Percentiles rank a stretch among this genome's conserved stretches.
These are phyloP conservation scores for Cercospora sesami DNA, from an alignment of 2,329 filamentous ascomycete genomes.

Conservation along the genomic window DNA sequence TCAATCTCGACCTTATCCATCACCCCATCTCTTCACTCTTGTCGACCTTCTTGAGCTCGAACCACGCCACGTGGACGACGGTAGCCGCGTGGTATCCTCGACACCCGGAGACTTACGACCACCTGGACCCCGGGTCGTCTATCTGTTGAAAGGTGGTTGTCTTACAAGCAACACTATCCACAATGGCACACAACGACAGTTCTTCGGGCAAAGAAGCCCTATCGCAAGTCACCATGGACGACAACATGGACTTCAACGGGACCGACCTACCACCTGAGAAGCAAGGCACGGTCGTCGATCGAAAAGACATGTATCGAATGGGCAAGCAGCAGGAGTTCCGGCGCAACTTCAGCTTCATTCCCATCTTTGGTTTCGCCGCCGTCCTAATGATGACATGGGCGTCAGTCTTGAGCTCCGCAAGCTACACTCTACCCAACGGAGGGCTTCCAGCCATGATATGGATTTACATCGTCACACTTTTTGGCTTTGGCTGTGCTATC, in stretches of 20 bases:
- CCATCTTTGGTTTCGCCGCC: conserved; percentile 32
- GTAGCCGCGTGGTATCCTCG: background rate
- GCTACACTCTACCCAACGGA: conserved; percentile 32
- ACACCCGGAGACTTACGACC: background rate
- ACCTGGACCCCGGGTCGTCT: background rate
- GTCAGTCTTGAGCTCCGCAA: conserved; percentile 27
- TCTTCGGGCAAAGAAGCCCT: conserved; percentile 19
- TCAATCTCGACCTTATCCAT: background rate
- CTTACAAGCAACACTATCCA: background rate
- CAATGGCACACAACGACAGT: background rate
- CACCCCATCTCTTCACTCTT: background rate
- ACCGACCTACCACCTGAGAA: conserved; percentile 28
- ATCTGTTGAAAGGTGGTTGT: background rate
- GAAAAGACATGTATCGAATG: conserved; percentile 28
- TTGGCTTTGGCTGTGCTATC: conserved; percentile 29
- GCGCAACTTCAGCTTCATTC: conserved; percentile 30
- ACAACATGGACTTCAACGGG: conserved; percentile 9
- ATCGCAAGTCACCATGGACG: conserved; percentile 20
- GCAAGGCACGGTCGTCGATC: conserved; percentile 24
- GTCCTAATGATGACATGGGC: conserved; percentile 38
- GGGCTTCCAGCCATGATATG: conserved; percentile 33
- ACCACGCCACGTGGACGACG: background rate
- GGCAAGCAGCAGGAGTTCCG: conserved; percentile 27
- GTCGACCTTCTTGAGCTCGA: background rate
- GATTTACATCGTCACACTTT: conserved; percentile 27